Evolutionary conservation across 306 rosid genomes (phyloP).

Genomic region (Acmispon strigosus): DNA sequence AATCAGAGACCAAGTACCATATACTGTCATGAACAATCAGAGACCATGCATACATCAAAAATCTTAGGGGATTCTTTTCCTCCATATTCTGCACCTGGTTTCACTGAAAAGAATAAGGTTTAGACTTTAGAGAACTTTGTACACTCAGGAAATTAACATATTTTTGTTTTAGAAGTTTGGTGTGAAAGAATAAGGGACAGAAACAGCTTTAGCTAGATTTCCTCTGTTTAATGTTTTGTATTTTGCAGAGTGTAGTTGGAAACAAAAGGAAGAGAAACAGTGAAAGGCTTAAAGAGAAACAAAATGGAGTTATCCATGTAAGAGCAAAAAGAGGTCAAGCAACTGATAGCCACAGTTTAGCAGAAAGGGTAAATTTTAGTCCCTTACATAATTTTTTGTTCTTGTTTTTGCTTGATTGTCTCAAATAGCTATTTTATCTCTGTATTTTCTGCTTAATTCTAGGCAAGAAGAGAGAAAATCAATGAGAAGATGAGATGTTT

Average conservation of each 20-base stretch:
- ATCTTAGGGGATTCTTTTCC: constrained; percentile 8
- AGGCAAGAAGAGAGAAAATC: constrained; percentile 61
- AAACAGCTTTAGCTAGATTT: background rate
- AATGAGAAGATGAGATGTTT: constrained; percentile 52
- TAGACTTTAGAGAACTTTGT: background rate
- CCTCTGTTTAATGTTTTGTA: background rate
- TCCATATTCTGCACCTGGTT: background rate
- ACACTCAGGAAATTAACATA: background rate
- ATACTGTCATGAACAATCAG: background rate
- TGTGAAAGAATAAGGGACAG: background rate
- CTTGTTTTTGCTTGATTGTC: background rate
- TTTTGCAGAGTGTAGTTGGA: constrained; percentile 33
- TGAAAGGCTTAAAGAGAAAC: constrained; percentile 25
- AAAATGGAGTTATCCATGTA: constrained; percentile 50
- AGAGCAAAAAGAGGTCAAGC: constrained; percentile 75
- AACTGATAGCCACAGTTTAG: constrained; percentile 63
- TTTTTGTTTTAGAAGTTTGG: background rate
- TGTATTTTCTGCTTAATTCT: background rate
- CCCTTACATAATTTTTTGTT: background rate
- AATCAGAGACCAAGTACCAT: background rate
- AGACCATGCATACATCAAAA: background rate
- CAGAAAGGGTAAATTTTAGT: constrained; percentile 49
- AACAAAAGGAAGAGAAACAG: constrained; percentile 49
- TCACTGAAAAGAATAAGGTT: constrained; percentile 24
- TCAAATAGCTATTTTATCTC: background rate